Conservation (phyloP, 768 basidiomycete genomes). For the Termitomyces sp. region DNA sequence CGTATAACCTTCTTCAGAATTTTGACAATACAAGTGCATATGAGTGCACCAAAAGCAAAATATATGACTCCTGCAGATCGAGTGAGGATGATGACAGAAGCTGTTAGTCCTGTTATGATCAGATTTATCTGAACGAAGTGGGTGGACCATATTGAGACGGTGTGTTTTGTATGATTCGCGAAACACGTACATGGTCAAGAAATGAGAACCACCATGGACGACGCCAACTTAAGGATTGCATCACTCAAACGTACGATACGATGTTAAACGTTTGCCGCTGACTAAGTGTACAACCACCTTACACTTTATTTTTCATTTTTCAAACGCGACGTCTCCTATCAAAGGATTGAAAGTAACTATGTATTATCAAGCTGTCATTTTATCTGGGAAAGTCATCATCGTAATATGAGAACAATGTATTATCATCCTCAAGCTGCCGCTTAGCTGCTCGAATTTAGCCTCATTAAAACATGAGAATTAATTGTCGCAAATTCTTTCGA, state of each 20-base stretch:
- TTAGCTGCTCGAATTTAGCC: too few species aligned
- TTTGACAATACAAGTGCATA: constrained; percentile 56
- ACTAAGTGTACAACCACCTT: too few species aligned
- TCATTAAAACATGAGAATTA: too few species aligned
- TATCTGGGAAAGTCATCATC: too few species aligned
- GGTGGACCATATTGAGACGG: background rate
- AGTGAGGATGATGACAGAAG: constrained; percentile 47
- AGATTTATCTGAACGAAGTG: constrained; percentile 43
- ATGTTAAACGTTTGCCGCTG: too few species aligned
- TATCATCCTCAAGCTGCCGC: too few species aligned
- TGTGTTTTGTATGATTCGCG: background rate
- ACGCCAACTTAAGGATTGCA: constrained; percentile 4
- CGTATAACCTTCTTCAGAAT: constrained; percentile 52
- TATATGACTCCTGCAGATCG: constrained; percentile 58
- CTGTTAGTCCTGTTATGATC: constrained; percentile 48
- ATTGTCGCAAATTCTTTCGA: too few species aligned
- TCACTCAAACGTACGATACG: background rate
- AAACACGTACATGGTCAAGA: constrained; percentile 31
- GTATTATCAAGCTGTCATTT: too few species aligned
- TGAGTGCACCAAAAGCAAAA: constrained; percentile 51
- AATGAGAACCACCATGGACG: constrained; percentile 25
- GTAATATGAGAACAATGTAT: too few species aligned
- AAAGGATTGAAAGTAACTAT: too few species aligned
- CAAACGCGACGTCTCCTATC: too few species aligned
- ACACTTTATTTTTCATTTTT: too few species aligned